These are phyloP conservation scores for Escovopsis sp. DNA, from an alignment of 2,329 filamentous ascomycete species.

Conservation along the genomic window DNA sequence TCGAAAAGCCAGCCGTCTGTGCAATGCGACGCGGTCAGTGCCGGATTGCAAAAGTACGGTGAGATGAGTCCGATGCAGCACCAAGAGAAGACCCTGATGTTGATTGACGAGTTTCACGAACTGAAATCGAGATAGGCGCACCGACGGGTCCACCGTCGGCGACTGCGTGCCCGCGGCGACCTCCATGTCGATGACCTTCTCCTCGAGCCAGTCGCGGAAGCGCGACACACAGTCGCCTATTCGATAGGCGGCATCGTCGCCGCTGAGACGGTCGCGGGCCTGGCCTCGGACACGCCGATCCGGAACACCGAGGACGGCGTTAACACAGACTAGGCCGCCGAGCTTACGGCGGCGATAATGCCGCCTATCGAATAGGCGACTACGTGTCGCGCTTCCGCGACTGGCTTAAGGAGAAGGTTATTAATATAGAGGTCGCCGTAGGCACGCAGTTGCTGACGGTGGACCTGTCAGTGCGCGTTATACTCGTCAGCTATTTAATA, in stretches of 20 bases:
- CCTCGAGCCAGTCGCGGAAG: constrained; percentile 72
- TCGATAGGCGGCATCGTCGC: constrained; percentile 92
- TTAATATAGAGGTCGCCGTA: constrained; percentile 79
- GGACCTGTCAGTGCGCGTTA: constrained; percentile 67
- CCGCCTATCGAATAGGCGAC: too few relatives aligned
- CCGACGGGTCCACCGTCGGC: too few relatives aligned
- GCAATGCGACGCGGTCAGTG: too few relatives aligned
- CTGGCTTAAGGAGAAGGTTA: constrained; percentile 82
- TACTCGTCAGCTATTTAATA: constrained; percentile 81
- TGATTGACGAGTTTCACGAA: too few relatives aligned
- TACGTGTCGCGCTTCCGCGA: constrained; percentile 61
- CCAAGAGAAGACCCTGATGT: too few relatives aligned
- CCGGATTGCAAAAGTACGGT: too few relatives aligned
- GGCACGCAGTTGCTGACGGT: constrained; percentile 70
- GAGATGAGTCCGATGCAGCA: too few relatives aligned
- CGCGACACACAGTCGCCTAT: constrained; percentile 53
- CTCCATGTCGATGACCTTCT: constrained; percentile 89
- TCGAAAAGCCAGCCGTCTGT: too few relatives aligned
- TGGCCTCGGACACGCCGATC: constrained; percentile 44
- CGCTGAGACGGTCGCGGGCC: constrained; percentile 67
- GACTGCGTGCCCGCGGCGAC: too few relatives aligned
- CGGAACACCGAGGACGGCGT: constrained; percentile 27
- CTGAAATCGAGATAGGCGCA: too few relatives aligned
- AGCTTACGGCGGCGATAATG: constrained; percentile 38
- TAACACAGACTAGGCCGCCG: constrained; percentile 17